phyloP scores from a whole-genome alignment of 164 flowering plant species.

The Saururus chinensis region DNA sequence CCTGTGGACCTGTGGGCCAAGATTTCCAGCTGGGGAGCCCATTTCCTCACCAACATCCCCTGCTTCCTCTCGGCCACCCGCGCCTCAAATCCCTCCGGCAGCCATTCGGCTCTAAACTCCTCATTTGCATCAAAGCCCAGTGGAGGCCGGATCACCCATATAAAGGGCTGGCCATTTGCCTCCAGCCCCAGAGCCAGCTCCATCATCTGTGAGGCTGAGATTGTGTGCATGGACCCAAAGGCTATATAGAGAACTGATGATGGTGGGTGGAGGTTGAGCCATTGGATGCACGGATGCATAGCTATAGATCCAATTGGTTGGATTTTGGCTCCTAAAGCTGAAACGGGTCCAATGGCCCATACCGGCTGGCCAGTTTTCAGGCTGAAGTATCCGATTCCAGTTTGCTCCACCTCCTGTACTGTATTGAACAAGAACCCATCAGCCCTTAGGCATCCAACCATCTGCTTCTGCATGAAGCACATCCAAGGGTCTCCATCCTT shows the following conservation, averaged over 20 bases:
- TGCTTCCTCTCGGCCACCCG: conserved; percentile 7
- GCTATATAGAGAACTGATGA: conserved; percentile 46
- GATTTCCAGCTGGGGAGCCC: conserved; percentile 17
- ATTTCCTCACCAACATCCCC: conserved; percentile 19
- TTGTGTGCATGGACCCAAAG: conserved; percentile 49
- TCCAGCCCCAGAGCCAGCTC: conserved; percentile 49
- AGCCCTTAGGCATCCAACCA: not conserved
- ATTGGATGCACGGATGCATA: conserved; percentile 4
- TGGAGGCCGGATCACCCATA: conserved; percentile 30
- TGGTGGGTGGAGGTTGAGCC: conserved; percentile 32
- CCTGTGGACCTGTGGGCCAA: conserved; percentile 10
- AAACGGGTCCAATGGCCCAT: conserved; percentile 13
- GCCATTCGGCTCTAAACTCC: conserved; percentile 23
- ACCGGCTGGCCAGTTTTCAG: not conserved
- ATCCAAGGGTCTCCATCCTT: not conserved
- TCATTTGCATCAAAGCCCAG: conserved; percentile 10
- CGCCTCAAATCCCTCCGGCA: conserved; percentile 22
- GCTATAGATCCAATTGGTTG: not conserved
- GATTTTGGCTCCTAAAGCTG: not conserved
- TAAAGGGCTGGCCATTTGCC: conserved; percentile 27
- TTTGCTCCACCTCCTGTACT: conserved; percentile 6
- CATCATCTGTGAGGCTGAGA: conserved; percentile 38
- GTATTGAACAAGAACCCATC: conserved; percentile 6
- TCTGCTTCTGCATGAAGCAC: not conserved
- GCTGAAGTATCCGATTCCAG: not conserved